Evolutionary conservation across 2,329 filamentous ascomycete genomes (phyloP).

Genomic region (Aspergillus brasiliensis): DNA sequence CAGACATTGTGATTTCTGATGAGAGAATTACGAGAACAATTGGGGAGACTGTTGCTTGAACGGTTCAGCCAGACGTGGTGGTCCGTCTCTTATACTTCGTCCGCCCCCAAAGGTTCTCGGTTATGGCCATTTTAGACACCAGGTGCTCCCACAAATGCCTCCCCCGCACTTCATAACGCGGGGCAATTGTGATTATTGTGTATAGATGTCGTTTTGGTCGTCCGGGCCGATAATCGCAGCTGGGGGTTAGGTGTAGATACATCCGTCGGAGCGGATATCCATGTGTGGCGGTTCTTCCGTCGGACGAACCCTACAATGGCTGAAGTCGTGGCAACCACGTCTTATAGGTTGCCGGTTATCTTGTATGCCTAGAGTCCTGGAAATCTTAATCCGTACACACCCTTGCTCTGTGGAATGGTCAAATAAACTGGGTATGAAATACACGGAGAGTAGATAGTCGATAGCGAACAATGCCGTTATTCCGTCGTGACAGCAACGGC

Average conservation of each 20-base stretch:
- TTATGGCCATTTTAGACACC: neutral
- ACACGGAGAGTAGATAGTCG: neutral
- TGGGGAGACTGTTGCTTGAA: neutral
- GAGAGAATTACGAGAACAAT: neutral
- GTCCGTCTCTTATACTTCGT: slow-evolving; percentile 6
- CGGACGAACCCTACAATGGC: neutral
- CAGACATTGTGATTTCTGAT: neutral
- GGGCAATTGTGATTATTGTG: neutral
- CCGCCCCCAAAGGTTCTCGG: neutral
- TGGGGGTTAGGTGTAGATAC: neutral
- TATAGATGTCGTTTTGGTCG: neutral
- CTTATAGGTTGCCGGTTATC: neutral
- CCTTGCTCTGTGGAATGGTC: neutral
- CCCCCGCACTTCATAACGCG: slow-evolving; percentile 1
- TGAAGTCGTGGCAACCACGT: neutral
- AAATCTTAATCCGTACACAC: neutral
- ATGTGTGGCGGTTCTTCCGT: neutral
- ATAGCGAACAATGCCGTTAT: neutral
- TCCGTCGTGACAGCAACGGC: neutral
- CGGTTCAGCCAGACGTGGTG: neutral
- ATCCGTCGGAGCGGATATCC: slow-evolving; percentile 8
- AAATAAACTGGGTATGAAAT: neutral
- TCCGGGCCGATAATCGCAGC: neutral
- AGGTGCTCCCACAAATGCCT: neutral
- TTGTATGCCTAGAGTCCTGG: neutral